Evolutionary conservation across 2,329 filamentous ascomycete genomes (phyloP).

Genomic region (Epichloe typhina): DNA sequence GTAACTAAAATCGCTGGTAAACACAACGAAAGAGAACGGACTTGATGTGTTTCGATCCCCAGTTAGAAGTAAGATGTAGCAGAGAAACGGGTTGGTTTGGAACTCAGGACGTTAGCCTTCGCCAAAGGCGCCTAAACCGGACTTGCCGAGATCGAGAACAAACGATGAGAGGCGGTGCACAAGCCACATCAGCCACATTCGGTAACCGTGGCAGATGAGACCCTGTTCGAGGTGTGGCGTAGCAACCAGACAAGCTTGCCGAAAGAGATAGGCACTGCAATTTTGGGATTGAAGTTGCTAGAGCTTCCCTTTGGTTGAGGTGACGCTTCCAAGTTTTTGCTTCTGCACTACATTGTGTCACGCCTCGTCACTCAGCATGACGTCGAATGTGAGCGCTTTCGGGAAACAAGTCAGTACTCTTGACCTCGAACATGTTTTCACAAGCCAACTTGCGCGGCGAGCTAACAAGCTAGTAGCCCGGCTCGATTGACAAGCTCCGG

Average conservation of each 20-base stretch:
- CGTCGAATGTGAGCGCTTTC: constrained; percentile 17
- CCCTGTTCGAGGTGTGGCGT: neutral
- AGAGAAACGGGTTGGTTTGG: neutral
- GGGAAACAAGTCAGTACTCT: constrained; percentile 16
- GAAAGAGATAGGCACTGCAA: neutral
- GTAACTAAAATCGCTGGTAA: neutral
- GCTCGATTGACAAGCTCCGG: constrained; percentile 27
- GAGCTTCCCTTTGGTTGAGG: neutral
- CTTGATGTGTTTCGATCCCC: neutral
- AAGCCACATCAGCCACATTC: constrained; percentile 1
- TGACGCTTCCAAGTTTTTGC: neutral
- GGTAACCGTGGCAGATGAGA: too few relatives aligned
- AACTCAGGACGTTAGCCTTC: neutral
- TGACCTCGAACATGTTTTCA: neutral
- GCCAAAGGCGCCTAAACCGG: neutral
- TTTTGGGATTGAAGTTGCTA: neutral
- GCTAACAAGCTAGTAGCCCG: constrained; percentile 14
- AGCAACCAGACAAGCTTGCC: neutral
- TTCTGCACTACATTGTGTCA: neutral
- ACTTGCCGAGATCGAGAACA: neutral
- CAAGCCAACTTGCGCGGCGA: neutral
- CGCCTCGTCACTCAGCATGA: constrained; percentile 14
- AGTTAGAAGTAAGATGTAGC: neutral
- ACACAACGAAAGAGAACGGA: neutral
- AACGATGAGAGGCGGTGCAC: neutral